These are phyloP conservation scores for Scheffersomyces titani DNA, from an alignment of 1,139 yeast genomes.

Conservation along the genomic window DNA sequence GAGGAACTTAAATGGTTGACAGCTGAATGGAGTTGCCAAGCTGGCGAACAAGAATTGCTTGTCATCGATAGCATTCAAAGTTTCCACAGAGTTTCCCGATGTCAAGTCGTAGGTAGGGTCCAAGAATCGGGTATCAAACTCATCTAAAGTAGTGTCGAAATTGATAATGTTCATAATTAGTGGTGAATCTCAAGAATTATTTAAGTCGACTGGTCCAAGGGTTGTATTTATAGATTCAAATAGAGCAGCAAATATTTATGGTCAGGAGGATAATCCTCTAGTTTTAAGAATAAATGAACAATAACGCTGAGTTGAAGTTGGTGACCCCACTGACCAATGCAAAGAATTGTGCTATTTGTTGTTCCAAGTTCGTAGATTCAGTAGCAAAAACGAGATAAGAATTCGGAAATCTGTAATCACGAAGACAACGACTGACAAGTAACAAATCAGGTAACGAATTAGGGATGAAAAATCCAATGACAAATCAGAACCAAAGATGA, in stretches of 20 bases:
- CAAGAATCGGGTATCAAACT: constrained; percentile 16
- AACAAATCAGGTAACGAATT: too few relatives aligned
- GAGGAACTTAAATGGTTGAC: background rate
- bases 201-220: background rate
- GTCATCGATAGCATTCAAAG: background rate
- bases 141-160: constrained; percentile 23
- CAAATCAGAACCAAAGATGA: too few relatives aligned
- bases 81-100: background rate
- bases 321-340: background rate
- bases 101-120: constrained; percentile 2
- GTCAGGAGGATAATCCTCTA: background rate
- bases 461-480: too few relatives aligned
- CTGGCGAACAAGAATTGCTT: background rate
- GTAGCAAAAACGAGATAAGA: too few relatives aligned
- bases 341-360: too few relatives aligned
- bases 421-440: too few relatives aligned
- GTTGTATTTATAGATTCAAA: background rate
- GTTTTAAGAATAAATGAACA: background rate
- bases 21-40: background rate
- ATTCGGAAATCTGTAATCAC: too few relatives aligned
- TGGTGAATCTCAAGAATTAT: background rate
- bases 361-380: too few relatives aligned
- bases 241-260: background rate
- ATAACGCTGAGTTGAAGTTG: background rate
- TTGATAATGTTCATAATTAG: constrained; percentile 3